phyloP scores from a whole-genome alignment of 2,329 filamentous ascomycete species.

The Cladosporium sphaerospermum region DNA sequence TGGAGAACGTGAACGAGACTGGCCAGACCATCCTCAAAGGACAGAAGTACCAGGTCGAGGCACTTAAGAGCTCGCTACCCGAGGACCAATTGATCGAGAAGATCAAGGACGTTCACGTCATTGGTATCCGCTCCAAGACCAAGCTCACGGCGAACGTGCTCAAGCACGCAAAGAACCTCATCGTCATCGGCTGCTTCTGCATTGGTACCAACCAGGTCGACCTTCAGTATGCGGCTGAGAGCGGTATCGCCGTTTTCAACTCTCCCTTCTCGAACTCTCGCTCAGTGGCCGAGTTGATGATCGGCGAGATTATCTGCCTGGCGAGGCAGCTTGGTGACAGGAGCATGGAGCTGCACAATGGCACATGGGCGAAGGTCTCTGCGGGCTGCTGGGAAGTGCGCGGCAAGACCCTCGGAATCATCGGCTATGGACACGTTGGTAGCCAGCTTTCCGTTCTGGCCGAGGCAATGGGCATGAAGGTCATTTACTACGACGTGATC shows the following conservation, averaged over 20 bases:
- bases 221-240: slow-evolving; percentile 71
- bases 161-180: slow-evolving; percentile 82
- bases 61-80: slow-evolving; percentile 77
- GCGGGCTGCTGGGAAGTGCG: slow-evolving; percentile 95
- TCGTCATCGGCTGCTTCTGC: slow-evolving; percentile 97
- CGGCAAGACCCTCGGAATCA: slow-evolving; percentile 92
- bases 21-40: slow-evolving; percentile 73
- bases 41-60: slow-evolving; percentile 95
- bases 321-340: slow-evolving; percentile 90
- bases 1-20: slow-evolving; percentile 93
- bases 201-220: slow-evolving; percentile 97
- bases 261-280: slow-evolving; percentile 97
- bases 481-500: slow-evolving; percentile 94
- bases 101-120: slow-evolving; percentile 95
- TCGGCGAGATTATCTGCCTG: slow-evolving; percentile 84
- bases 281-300: slow-evolving; percentile 92
- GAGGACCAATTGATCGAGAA: slow-evolving; percentile 95
- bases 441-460: slow-evolving; percentile 92
- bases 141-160: slow-evolving; percentile 84
- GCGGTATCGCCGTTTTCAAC: slow-evolving; percentile 97
- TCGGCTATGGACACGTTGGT: slow-evolving; percentile 96
- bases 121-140: slow-evolving; percentile 97
- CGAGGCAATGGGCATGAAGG: slow-evolving; percentile 95
- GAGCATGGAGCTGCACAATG: slow-evolving; percentile 87
- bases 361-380: slow-evolving; percentile 98